These are phyloP conservation scores for Aspergillus phoenicis DNA, from an alignment of 2,329 filamentous ascomycete genomes.

Conservation along the genomic window DNA sequence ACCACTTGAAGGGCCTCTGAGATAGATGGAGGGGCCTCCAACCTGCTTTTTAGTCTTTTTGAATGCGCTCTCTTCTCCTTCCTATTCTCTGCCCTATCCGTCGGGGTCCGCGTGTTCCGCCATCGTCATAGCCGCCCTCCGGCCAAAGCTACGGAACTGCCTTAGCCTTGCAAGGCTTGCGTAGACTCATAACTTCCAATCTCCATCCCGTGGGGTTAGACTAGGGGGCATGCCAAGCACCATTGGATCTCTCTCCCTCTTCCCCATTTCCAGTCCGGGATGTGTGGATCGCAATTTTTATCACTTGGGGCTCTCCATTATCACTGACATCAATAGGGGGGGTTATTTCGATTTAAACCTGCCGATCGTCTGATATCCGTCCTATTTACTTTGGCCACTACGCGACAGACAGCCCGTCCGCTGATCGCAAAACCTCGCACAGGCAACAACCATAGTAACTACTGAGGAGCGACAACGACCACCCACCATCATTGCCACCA, in stretches of 20 bases:
- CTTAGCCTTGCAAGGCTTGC: neutral
- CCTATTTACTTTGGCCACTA: neutral
- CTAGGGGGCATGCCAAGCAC: neutral
- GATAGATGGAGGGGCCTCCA: neutral
- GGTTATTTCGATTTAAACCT: neutral
- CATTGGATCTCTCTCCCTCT: neutral
- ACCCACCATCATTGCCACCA: neutral
- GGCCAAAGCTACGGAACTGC: neutral
- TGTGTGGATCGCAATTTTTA: neutral
- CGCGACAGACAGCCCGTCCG: neutral
- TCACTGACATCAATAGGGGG: neutral
- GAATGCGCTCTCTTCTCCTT: neutral
- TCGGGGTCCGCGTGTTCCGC: neutral
- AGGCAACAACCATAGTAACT: neutral
- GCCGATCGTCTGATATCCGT: neutral
- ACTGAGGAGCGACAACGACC: neutral
- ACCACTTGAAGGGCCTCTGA: neutral
- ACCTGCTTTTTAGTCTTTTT: neutral
- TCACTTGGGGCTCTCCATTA: neutral
- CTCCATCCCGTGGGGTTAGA: neutral
- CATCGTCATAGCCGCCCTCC: neutral
- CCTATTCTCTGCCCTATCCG: neutral
- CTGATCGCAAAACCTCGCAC: neutral
- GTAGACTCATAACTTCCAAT: neutral
- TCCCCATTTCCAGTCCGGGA: neutral